These are phyloP conservation scores for Mucor ambiguus DNA, from an alignment of 371 early-diverging fungal genomes.

Conservation along the genomic window DNA sequence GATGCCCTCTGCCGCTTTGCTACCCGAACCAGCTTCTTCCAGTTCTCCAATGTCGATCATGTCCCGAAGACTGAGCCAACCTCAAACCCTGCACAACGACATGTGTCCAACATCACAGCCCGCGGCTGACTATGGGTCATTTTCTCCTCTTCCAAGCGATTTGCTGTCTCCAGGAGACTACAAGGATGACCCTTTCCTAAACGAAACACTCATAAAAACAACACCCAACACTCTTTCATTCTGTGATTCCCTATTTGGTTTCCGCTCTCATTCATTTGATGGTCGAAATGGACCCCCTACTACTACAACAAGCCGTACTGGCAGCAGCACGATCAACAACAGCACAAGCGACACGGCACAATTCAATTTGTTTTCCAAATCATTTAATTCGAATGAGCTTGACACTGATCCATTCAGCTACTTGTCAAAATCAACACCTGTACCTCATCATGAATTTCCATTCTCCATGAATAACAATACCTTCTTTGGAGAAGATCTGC, in stretches of 20 bases:
- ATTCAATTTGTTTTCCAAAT: conserved; percentile 16
- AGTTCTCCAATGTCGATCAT: conserved; percentile 18
- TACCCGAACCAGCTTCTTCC: conserved; percentile 12
- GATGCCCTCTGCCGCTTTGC: not conserved
- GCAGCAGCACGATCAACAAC: not conserved
- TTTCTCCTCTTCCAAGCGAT: conserved; percentile 65
- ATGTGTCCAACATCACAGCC: conserved; percentile 38
- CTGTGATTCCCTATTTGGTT: conserved; percentile 31
- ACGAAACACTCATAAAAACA: conserved; percentile 35
- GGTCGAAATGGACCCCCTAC: conserved; percentile 14
- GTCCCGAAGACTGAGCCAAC: conserved; percentile 27
- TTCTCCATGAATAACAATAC: not conserved
- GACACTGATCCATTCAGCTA: conserved; percentile 22
- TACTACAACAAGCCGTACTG: not conserved
- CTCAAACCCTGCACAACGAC: conserved; percentile 22
- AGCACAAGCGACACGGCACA: not conserved
- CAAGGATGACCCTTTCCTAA: conserved; percentile 54
- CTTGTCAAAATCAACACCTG: conserved; percentile 24
- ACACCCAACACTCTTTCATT: conserved; percentile 30
- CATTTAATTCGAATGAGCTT: conserved; percentile 1
- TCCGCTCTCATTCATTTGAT: conserved; percentile 44
- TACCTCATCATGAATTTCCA: conserved; percentile 15
- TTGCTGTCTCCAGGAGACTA: conserved; percentile 63
- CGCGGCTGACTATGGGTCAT: conserved; percentile 27
- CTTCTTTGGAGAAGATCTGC: conserved; percentile 2